Base-by-base conservation (phyloP, 106 monocot genomes). In the Dendrobium officinale region DNA sequence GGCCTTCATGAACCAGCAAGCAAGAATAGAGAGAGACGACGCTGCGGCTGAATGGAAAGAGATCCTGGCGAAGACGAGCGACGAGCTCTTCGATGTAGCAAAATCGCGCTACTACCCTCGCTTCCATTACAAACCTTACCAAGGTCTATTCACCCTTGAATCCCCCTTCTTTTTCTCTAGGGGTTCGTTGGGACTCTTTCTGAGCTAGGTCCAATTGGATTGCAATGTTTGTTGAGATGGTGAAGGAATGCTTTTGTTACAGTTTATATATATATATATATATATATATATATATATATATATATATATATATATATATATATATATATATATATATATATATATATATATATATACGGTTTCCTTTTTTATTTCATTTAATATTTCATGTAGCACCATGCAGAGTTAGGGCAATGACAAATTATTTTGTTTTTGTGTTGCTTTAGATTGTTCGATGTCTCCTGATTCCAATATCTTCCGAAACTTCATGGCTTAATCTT, bases 31-130 rank as follows among this genome's bases (percentile, higher is more conserved):
- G 26, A 10, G 70, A 33, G 31, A 11, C 11, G 42, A 44, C 17
- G 13, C 13, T 42, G 44, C 74, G 20, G 43, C 49, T 19, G 15
- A 9, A 68, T 80, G 85, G 81, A 78, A 9, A 75, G 58, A 43
- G 47, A 49, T 1, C 87, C 95, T 16, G 85, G 83, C 73, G 99
- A 99, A 48, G 95, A 93, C 3, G 99, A 99, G 47, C 87, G 89
- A 76, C 88, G 93, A 15, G 99, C 99, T 16, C 88, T 95, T 8
- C 95, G 95, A 2, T 95, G 95, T 51, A 99, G 99, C 91, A 95
- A 95, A 67, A 95, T 99, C 85, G 93, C 93, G 5, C 91, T 93
- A 16, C 81, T 93, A 3, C 85, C 94, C 3, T 79, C 84, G 37
- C 77, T 87, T 20, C 77, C 84, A 16, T 40, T 80, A 16, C 73